Evolutionary conservation across 768 basidiomycete species (phyloP).

Genomic region (Postia placenta): DNA sequence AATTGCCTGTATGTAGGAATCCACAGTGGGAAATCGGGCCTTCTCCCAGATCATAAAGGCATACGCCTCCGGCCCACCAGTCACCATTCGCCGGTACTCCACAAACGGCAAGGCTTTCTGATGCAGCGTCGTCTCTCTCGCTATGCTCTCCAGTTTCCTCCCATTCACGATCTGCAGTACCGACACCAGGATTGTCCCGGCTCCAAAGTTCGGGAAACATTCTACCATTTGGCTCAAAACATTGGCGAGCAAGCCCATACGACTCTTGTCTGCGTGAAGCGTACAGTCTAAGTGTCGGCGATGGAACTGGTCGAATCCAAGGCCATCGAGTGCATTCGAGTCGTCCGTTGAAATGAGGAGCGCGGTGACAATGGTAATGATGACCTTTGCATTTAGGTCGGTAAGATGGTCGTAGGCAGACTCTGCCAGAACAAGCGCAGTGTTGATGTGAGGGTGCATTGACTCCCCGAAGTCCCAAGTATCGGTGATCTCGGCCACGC

Average conservation of each 20-base stretch:
- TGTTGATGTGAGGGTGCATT: background rate
- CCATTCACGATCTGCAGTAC: background rate
- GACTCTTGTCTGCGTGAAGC: background rate
- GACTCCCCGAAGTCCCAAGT: background rate
- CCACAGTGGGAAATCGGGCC: background rate
- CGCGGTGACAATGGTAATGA: background rate
- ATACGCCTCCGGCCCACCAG: background rate
- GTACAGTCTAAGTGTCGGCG: background rate
- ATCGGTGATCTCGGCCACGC: background rate
- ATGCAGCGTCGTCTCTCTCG: background rate
- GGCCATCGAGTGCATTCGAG: too few relatives aligned
- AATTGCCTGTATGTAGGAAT: background rate
- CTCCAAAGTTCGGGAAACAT: background rate
- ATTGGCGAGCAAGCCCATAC: background rate
- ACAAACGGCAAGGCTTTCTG: background rate
- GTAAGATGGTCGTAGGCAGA: background rate
- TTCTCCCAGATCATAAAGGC: background rate
- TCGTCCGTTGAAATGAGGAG: background rate
- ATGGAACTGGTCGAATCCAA: background rate
- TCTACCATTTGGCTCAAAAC: background rate
- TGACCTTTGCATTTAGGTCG: background rate
- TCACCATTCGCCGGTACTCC: background rate
- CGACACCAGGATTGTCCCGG: background rate
- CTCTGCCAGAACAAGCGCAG: background rate
- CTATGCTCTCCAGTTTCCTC: background rate